phyloP scores from a whole-genome alignment of 371 early-diverging fungal species.

The Lichtheimia ramosa region DNA sequence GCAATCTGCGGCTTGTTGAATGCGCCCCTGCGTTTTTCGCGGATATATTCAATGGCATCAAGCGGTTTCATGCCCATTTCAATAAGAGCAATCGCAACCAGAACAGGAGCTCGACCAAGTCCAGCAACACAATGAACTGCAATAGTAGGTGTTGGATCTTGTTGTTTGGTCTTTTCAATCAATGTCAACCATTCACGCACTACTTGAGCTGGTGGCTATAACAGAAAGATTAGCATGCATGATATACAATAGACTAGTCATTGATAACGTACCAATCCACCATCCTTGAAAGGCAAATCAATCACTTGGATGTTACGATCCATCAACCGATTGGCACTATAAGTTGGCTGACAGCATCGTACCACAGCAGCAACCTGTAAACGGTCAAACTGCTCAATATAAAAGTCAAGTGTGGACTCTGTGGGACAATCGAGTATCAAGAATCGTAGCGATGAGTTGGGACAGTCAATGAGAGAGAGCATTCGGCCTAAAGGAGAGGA shows the following conservation, averaged over 20 bases:
- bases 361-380: conserved; percentile 83
- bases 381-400: conserved; percentile 72
- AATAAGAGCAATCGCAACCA: conserved; percentile 79
- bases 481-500: conserved; percentile 14
- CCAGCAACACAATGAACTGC: conserved; percentile 91
- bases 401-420: conserved; percentile 74
- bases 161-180: conserved; percentile 46
- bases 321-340: conserved; percentile 63
- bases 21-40: conserved; percentile 76
- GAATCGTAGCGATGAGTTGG: conserved; percentile 60
- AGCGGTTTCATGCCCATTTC: conserved; percentile 79
- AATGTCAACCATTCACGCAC: conserved; percentile 75
- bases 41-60: conserved; percentile 78
- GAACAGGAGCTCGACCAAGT: conserved; percentile 73
- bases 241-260: background rate
- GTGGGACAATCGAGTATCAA: conserved; percentile 91
- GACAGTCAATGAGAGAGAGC: conserved; percentile 24
- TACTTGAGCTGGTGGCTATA: conserved; percentile 65
- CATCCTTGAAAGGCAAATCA: conserved; percentile 53
- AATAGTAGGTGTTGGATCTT: conserved; percentile 57
- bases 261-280: conserved; percentile 54
- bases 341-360: conserved; percentile 86
- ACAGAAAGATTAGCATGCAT: background rate
- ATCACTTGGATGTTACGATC: conserved; percentile 48
- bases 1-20: conserved; percentile 83